These are phyloP conservation scores for Microbotryum intermedium DNA, from an alignment of 1,284 basidiomycete genomes.

Conservation along the genomic window DNA sequence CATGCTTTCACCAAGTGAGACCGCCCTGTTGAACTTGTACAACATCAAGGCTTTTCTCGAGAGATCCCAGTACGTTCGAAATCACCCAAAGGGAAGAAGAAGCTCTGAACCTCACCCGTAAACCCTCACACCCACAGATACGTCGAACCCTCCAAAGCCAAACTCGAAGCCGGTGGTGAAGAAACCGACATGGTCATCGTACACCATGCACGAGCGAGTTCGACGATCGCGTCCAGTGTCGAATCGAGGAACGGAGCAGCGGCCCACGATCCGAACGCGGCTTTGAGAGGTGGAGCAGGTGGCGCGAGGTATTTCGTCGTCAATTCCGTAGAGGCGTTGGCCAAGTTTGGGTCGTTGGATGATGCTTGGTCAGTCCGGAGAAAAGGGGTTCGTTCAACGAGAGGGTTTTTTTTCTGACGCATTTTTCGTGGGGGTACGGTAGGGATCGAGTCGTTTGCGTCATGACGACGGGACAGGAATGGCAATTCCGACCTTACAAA, in stretches of 20 bases:
- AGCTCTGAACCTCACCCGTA: constrained; percentile 5
- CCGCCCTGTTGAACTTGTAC: constrained; percentile 92
- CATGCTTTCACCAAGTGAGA: constrained; percentile 90
- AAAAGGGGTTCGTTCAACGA: too few relatives aligned
- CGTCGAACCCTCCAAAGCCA: background rate
- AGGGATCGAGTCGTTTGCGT: constrained; percentile 89
- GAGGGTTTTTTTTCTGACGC: background rate
- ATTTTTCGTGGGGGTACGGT: background rate
- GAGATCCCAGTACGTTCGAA: constrained; percentile 61
- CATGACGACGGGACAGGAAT: constrained; percentile 91
- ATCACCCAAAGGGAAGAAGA: too few relatives aligned
- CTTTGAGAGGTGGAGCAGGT: too few relatives aligned
- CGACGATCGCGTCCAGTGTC: constrained; percentile 3
- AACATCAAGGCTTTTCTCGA: constrained; percentile 91
- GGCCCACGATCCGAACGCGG: constrained; percentile 9
- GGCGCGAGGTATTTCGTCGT: constrained; percentile 57
- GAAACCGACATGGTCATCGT: constrained; percentile 63
- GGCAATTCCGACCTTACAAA: constrained; percentile 95
- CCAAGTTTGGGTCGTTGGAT: constrained; percentile 63
- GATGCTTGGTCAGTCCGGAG: constrained; percentile 66
- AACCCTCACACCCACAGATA: constrained; percentile 9
- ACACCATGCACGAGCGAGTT: constrained; percentile 43
- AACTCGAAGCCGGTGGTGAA: background rate
- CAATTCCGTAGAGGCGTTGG: constrained; percentile 82
- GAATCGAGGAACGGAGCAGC: background rate